Percentiles rank a stretch among this genome's conserved stretches.
phyloP scores from a whole-genome alignment of 73 alveolate species.

The Blepharisma japonicum region DNA sequence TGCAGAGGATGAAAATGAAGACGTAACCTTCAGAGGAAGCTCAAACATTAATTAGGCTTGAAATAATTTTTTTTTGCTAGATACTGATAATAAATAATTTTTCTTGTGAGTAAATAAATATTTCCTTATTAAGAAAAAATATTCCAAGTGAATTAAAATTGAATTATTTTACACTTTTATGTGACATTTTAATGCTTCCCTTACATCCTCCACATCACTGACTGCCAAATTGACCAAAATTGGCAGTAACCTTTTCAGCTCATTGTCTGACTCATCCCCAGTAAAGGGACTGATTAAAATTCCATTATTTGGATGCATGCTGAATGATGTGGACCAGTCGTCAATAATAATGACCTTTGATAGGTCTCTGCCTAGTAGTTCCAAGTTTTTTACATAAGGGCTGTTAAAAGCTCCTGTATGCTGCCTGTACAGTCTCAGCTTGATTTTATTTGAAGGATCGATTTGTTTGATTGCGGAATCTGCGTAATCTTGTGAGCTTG shows the following conservation, averaged over 20 bases:
- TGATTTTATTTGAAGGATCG: slow-evolving; percentile 51
- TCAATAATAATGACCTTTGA: not conserved
- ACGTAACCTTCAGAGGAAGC: too few species aligned
- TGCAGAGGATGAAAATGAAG: too few species aligned
- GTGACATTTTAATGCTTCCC: too few species aligned
- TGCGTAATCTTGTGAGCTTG: slow-evolving; percentile 71
- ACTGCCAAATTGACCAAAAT: too few species aligned
- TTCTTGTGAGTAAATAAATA: too few species aligned
- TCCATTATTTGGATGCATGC: slow-evolving; percentile 1
- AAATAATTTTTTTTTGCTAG: too few species aligned
- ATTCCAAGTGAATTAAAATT: too few species aligned
- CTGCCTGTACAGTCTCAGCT: slow-evolving; percentile 3
- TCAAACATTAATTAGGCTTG: too few species aligned
- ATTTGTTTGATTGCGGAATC: slow-evolving; percentile 67
- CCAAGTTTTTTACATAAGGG: not conserved
- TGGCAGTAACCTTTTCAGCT: not conserved
- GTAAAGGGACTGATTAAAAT: not conserved
- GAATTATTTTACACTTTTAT: too few species aligned
- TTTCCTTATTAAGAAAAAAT: too few species aligned
- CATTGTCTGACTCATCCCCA: not conserved
- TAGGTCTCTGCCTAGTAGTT: not conserved
- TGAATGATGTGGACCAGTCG: not conserved
- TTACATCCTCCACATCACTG: too few species aligned
- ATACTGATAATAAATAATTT: too few species aligned
- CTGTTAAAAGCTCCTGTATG: not conserved